These are phyloP conservation scores for Carex arenaria DNA, from an alignment of 202 grass and related monocot genomes.

Conservation along the genomic window DNA sequence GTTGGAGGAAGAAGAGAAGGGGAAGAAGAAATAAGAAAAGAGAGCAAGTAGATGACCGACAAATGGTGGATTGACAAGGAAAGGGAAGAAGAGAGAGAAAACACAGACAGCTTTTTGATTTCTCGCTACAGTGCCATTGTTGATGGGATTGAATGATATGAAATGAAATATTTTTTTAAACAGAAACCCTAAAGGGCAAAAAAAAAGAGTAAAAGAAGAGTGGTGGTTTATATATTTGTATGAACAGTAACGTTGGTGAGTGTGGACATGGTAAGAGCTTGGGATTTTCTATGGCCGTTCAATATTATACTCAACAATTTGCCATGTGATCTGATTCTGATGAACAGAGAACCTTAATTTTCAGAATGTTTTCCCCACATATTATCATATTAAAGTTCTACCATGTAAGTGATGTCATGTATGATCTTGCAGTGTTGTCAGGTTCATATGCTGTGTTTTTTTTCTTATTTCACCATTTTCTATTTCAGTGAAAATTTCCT, in stretches of 20 bases:
- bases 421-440: no score
- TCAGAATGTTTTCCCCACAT: not conserved
- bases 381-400: not conserved
- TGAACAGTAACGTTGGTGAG: slow-evolving; percentile 28
- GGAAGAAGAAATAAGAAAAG: not conserved
- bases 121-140: slow-evolving; percentile 25
- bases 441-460: no score
- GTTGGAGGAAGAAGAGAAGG: no score
- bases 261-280: slow-evolving; percentile 4
- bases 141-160: slow-evolving; percentile 24
- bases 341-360: not conserved
- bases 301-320: not conserved
- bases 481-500: no score
- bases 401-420: not conserved
- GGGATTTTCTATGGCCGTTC: not conserved
- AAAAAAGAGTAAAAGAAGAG: not conserved
- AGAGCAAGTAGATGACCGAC: slow-evolving; percentile 18
- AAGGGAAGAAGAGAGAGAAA: slow-evolving; percentile 3
- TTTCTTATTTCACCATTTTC: no score
- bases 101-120: slow-evolving; percentile 11
- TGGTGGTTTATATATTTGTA: slow-evolving; percentile 12
- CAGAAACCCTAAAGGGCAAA: slow-evolving; percentile 16
- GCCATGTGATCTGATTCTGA: not conserved
- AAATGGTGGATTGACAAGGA: not conserved
- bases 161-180: slow-evolving; percentile 16